Base-by-base conservation (phyloP, 768 basidiomycete genomes). In the Rhodosporidiobolus sp. region DNA sequence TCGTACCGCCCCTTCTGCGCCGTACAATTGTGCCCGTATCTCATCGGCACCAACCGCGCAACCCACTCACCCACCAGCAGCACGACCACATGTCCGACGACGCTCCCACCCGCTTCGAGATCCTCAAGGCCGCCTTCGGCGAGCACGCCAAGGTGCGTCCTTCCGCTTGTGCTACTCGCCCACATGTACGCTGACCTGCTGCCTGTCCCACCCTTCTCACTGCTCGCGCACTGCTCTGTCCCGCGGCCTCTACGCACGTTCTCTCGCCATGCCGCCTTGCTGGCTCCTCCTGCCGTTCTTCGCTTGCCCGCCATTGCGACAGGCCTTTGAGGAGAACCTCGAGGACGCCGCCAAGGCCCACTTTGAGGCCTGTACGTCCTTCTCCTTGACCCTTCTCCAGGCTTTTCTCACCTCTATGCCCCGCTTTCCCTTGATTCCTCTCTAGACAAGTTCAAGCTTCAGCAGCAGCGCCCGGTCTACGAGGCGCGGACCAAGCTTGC, bases 391-490 rank as follows among this genome's bases (percentile, higher is more conserved):
- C 22, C 55, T 46, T 7, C 45, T 24, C 45, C 30, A 48, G 11
- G n/a, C 38, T 17, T n/a, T 11, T 8, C 61, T 32, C 10, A 19
- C 49, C 61, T 28, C n/a, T 24, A 6, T 49, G 17, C 32, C 16
- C 46, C 55, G n/a, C 45, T 32, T 24, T 8, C 56, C 50, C 45
- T 35, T n/a, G 50, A 6, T 11, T 16, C 45, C 34, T 34, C 14
- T 59, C 12, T 58, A 72, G 70, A 76, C 75, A 66, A 72, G 63
- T 62, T 46, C 65, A 76, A 76, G 62, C 45, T 76, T 56, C 6
- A 56, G n/a, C 58, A 53, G 26, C 55, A 57, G 26, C 22, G 17
- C n/a, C 60, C 71, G 26, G 55, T 70, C 10, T 63, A 30, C 61
- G 32, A 59, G 35, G 30, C 45, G 26, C 75, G 70, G 54, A 46